Conservation (phyloP, 768 basidiomycete genomes). For the Collybia sp. region DNA sequence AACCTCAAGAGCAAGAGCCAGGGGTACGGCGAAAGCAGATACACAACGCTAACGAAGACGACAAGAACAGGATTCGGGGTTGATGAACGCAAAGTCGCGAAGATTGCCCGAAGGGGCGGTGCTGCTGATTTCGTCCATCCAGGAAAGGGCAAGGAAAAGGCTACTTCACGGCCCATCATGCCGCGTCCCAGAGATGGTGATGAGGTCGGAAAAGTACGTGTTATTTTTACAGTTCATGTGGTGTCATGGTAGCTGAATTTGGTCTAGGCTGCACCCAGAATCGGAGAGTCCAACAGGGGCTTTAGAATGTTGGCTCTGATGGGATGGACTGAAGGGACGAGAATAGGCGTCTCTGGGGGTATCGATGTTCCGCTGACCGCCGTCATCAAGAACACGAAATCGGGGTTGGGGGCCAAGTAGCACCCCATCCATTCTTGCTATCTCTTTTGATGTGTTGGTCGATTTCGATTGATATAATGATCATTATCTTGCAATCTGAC, state of each 20-base stretch:
- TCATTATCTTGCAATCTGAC: too few relatives aligned
- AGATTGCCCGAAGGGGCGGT: slow-evolving; percentile 31
- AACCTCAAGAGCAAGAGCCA: slow-evolving; percentile 74
- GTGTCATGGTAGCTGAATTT: neutral
- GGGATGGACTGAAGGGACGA: slow-evolving; percentile 86
- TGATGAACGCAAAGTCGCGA: slow-evolving; percentile 57
- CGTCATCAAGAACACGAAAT: slow-evolving; percentile 81
- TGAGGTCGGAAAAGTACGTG: slow-evolving; percentile 72
- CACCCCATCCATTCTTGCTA: neutral
- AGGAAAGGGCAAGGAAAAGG: slow-evolving; percentile 16
- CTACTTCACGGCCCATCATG: slow-evolving; percentile 8
- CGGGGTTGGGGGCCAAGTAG: slow-evolving; percentile 70
- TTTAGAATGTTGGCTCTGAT: slow-evolving; percentile 84
- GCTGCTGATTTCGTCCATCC: slow-evolving; percentile 31
- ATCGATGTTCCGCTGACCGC: slow-evolving; percentile 76
- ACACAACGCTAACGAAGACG: slow-evolving; percentile 75
- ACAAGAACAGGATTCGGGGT: slow-evolving; percentile 47
- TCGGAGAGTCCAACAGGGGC: slow-evolving; percentile 76
- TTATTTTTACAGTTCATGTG: neutral
- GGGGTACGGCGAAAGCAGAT: slow-evolving; percentile 63
- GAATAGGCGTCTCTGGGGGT: slow-evolving; percentile 66
- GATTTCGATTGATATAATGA: too few relatives aligned
- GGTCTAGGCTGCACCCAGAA: slow-evolving; percentile 70
- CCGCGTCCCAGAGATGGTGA: slow-evolving; percentile 77
- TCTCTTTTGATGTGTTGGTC: too few relatives aligned